These are phyloP conservation scores for Diplocarpon mali DNA, from an alignment of 2,329 filamentous ascomycete species.

Conservation along the genomic window DNA sequence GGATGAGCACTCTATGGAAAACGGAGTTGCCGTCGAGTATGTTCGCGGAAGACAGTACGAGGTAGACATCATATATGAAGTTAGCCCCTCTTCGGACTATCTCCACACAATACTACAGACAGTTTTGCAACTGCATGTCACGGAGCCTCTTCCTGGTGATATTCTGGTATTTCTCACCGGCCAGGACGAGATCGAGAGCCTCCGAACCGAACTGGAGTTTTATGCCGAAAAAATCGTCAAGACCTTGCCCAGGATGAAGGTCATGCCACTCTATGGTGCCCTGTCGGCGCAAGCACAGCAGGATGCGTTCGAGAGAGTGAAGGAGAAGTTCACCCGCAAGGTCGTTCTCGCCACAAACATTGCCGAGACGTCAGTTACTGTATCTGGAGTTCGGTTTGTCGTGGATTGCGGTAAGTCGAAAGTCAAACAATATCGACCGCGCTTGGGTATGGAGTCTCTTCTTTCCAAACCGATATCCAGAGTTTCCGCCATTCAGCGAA, in stretches of 20 bases:
- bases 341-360: slow-evolving; percentile 93
- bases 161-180: slow-evolving; percentile 87
- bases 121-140: slow-evolving; percentile 77
- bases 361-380: slow-evolving; percentile 95
- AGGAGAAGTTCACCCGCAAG: slow-evolving; percentile 66
- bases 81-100: slow-evolving; percentile 66
- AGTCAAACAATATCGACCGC: slow-evolving; percentile 78
- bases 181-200: slow-evolving; percentile 80
- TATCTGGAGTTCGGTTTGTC: slow-evolving; percentile 83
- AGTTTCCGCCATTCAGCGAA: slow-evolving; percentile 83
- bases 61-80: slow-evolving; percentile 67
- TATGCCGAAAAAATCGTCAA: slow-evolving; percentile 62
- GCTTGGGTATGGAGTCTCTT: slow-evolving; percentile 80
- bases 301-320: slow-evolving; percentile 68
- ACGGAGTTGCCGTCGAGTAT: slow-evolving; percentile 31
- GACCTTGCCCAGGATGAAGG: slow-evolving; percentile 59
- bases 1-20: slow-evolving; percentile 12
- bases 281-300: slow-evolving; percentile 80
- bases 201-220: slow-evolving; percentile 72
- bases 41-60: slow-evolving; percentile 84
- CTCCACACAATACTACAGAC: slow-evolving; percentile 70
- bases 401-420: slow-evolving; percentile 92
- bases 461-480: slow-evolving; percentile 85
- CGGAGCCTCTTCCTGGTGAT: slow-evolving; percentile 86
- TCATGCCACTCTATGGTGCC: slow-evolving; percentile 80